A percentile compares a stretch with the other conserved stretches of the same genome.
These are phyloP conservation scores for Plasmodium ovale DNA, from an alignment of 169 alveolate species.

Conservation along the genomic window DNA sequence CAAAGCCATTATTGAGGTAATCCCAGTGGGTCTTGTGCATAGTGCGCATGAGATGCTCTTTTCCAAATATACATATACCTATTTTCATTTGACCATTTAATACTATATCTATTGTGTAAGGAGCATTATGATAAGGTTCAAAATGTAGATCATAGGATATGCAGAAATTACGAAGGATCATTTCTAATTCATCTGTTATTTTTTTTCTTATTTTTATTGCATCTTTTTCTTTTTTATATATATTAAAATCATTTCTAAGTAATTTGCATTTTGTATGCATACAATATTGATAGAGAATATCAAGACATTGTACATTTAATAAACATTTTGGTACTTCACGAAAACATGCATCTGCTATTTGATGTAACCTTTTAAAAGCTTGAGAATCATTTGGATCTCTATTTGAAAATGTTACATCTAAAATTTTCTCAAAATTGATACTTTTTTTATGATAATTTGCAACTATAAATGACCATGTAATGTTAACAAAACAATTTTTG, in stretches of 20 bases:
- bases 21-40: conserved; percentile 35
- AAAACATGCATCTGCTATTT: conserved; percentile 62
- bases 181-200: conserved; percentile 32
- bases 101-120: conserved; percentile 41
- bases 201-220: conserved; percentile 48
- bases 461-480: conserved; percentile 59
- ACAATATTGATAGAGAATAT: conserved; percentile 38
- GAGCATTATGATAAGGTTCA: conserved; percentile 52
- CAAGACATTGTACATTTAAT: conserved; percentile 9
- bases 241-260: conserved; percentile 45
- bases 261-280: conserved; percentile 54
- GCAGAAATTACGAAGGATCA: conserved; percentile 1
- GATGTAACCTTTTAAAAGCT: conserved; percentile 60
- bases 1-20: conserved; percentile 52
- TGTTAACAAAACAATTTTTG: conserved; percentile 61
- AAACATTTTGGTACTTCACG: conserved; percentile 32
- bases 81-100: conserved; percentile 24
- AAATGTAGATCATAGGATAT: conserved; percentile 27
- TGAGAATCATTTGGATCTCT: conserved; percentile 57
- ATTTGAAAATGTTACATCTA: conserved; percentile 29
- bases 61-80: conserved; percentile 52
- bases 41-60: conserved; percentile 62
- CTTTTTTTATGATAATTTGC: conserved; percentile 47
- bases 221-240: conserved; percentile 63
- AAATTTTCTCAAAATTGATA: conserved; percentile 21